Percentiles rank a stretch among this genome's conserved stretches.
phyloP scores from a whole-genome alignment of 1,284 basidiomycete genomes.

The Nidula niveotomentosa region DNA sequence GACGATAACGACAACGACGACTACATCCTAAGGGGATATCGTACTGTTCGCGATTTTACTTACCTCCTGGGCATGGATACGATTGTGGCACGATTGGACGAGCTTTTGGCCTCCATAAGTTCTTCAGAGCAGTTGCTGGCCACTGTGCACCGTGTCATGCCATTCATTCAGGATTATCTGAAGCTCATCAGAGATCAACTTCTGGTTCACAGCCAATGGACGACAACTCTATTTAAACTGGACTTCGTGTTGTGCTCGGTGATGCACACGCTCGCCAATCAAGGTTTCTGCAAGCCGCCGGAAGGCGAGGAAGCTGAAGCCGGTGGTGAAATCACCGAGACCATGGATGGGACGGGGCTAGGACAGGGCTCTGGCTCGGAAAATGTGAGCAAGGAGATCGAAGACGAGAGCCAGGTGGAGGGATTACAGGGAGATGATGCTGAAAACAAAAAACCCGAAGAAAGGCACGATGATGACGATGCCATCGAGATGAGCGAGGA shows the following conservation, averaged over 20 bases:
- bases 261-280: slow-evolving; percentile 72
- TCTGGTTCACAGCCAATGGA: slow-evolving; percentile 58
- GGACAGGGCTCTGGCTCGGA: slow-evolving; percentile 85
- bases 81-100: slow-evolving; percentile 34
- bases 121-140: slow-evolving; percentile 20
- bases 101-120: slow-evolving; percentile 29
- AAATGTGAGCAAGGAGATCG: slow-evolving; percentile 90
- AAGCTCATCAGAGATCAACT: slow-evolving; percentile 56
- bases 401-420: slow-evolving; percentile 96
- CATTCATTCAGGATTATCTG: slow-evolving; percentile 67
- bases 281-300: slow-evolving; percentile 92
- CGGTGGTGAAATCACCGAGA: slow-evolving; percentile 51
- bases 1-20: slow-evolving; percentile 32
- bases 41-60: slow-evolving; percentile 34
- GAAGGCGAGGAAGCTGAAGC: slow-evolving; percentile 53
- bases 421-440: slow-evolving; percentile 81
- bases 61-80: slow-evolving; percentile 43
- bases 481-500: slow-evolving; percentile 78
- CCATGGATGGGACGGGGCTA: slow-evolving; percentile 77
- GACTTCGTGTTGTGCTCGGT: slow-evolving; percentile 77
- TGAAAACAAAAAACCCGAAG: slow-evolving; percentile 42
- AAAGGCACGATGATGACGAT: slow-evolving; percentile 64
- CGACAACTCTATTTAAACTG: slow-evolving; percentile 85
- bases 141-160: slow-evolving; percentile 45
- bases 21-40: slow-evolving; percentile 42